A percentile compares a stretch with the other conserved stretches of the same genome.
Conservation (phyloP, 768 basidiomycete genomes). For the Suillus plorans region DNA sequence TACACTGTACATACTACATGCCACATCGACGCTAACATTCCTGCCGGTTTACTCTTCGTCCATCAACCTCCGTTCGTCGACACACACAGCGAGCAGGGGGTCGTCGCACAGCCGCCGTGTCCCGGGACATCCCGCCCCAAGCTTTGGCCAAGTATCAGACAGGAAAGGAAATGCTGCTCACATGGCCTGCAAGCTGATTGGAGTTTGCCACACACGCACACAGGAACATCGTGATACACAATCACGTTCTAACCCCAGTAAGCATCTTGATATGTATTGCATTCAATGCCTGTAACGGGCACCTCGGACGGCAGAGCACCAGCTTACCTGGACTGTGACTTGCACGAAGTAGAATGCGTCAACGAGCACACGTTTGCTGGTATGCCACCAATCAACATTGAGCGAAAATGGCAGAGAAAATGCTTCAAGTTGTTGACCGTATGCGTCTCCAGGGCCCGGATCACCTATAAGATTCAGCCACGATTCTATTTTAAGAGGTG, state of each 20-base stretch:
- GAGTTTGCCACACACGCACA: background rate
- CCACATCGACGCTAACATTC: too few species aligned
- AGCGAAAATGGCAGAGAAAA: constrained; percentile 1
- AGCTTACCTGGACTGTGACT: background rate
- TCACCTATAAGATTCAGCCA: background rate
- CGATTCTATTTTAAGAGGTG: background rate
- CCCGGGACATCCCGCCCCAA: too few species aligned
- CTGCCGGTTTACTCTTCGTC: too few species aligned
- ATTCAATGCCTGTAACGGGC: background rate
- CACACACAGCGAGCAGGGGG: too few species aligned
- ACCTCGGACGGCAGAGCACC: background rate
- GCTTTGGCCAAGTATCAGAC: background rate
- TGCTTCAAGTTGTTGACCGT: background rate
- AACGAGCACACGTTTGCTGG: background rate
- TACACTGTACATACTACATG: too few species aligned
- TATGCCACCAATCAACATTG: background rate
- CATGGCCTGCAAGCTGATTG: background rate
- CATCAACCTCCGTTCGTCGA: too few species aligned
- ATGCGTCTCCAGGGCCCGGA: background rate
- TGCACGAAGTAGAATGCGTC: background rate
- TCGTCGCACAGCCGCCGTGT: too few species aligned
- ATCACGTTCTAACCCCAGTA: background rate
- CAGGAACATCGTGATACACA: background rate
- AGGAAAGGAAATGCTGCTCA: background rate
- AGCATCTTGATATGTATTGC: background rate